Conservation (phyloP, 2,329 filamentous ascomycete genomes). For the Fusarium liriodendri region DNA sequence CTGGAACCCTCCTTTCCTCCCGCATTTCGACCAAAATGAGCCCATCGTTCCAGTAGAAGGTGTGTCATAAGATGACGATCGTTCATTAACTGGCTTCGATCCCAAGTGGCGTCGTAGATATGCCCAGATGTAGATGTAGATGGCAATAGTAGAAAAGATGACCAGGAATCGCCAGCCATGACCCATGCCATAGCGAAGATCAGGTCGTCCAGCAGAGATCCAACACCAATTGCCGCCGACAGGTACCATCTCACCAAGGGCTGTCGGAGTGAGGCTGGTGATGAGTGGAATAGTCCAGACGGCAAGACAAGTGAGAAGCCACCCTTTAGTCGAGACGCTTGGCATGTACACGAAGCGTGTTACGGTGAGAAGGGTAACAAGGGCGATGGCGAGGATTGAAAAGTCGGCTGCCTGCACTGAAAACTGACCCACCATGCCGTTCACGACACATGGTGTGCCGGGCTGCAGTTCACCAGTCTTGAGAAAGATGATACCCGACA, state of each 20-base stretch:
- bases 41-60: constrained; percentile 11
- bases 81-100: neutral
- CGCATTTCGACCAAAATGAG: constrained; percentile 8
- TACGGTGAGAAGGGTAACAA: constrained; percentile 40
- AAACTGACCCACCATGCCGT: constrained; percentile 37
- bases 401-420: constrained; percentile 41
- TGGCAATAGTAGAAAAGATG: constrained; percentile 52
- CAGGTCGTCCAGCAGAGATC: constrained; percentile 52
- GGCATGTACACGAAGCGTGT: constrained; percentile 34
- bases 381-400: constrained; percentile 40
- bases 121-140: constrained; percentile 55
- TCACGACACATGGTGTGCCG: constrained; percentile 27
- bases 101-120: constrained; percentile 28
- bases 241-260: constrained; percentile 35
- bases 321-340: constrained; percentile 20
- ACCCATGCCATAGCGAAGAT: constrained; percentile 56
- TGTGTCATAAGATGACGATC: neutral
- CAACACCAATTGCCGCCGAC: constrained; percentile 62
- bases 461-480: constrained; percentile 10
- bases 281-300: constrained; percentile 35
- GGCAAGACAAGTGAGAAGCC: constrained; percentile 24
- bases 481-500: constrained; percentile 37
- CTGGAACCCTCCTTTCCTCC: constrained; percentile 15
- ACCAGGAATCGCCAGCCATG: constrained; percentile 59
- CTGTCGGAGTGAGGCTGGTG: constrained; percentile 33